phyloP scores from a whole-genome alignment of 352 stramenopile genomes.

The Thraustochytrium striatum region DNA sequence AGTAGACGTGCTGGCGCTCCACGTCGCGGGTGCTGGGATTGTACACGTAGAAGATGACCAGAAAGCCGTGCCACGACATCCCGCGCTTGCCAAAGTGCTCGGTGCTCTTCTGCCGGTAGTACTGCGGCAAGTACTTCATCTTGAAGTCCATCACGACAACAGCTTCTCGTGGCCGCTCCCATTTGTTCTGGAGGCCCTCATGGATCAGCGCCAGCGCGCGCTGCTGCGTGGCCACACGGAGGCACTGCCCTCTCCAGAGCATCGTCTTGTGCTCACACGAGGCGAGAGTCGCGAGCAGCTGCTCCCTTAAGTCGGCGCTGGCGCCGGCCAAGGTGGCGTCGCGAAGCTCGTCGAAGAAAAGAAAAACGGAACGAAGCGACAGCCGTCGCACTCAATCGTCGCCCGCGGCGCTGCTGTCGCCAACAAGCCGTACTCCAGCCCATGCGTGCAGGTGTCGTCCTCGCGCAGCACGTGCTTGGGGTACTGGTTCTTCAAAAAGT shows the following conservation, averaged over 20 bases:
- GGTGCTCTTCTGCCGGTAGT: constrained; percentile 54
- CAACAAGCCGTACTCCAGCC: constrained; percentile 17
- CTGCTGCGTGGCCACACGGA: constrained; percentile 29
- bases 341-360: background rate
- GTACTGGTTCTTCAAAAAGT: constrained; percentile 33
- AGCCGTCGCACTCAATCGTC: background rate
- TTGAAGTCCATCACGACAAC: constrained; percentile 57
- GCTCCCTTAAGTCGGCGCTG: background rate
- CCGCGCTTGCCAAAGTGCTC: constrained; percentile 56
- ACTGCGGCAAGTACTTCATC: constrained; percentile 55
- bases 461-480: background rate
- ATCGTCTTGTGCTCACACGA: background rate
- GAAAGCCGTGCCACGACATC: constrained; percentile 54
- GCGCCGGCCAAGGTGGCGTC: background rate
- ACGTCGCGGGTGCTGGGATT: background rate
- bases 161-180: constrained; percentile 46
- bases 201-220: background rate
- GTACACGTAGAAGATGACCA: constrained; percentile 50
- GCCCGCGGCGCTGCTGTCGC: too few relatives aligned
- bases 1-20: constrained; percentile 49
- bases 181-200: background rate
- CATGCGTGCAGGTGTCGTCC: constrained; percentile 2
- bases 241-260: constrained; percentile 19
- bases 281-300: background rate
- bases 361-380: constrained; percentile 26